Evolutionary conservation across 345 rosid genomes (phyloP).

Genomic region (Angophora floribunda): DNA sequence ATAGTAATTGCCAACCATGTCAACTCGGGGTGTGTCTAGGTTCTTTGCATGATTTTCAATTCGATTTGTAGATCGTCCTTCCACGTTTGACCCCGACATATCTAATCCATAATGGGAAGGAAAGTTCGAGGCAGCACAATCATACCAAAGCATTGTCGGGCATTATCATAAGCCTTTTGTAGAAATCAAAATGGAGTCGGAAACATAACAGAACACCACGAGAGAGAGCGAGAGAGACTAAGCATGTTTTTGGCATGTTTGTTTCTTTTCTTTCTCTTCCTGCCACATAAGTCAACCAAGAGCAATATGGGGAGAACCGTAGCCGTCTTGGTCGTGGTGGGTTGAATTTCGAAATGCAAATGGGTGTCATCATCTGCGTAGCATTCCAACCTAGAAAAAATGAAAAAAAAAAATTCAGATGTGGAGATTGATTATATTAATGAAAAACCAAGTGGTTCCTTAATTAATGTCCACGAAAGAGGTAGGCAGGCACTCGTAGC

Average conservation of each 20-base stretch:
- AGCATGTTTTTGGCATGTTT: background rate
- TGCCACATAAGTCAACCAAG: background rate
- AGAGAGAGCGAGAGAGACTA: background rate
- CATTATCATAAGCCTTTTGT: background rate
- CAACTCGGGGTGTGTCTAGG: background rate
- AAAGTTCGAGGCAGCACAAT: background rate
- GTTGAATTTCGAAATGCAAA: background rate
- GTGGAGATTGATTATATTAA: background rate
- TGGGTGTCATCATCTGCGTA: background rate
- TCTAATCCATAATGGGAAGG: background rate
- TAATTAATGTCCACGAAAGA: background rate
- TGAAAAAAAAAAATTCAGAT: background rate
- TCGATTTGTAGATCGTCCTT: background rate
- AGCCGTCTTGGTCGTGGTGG: background rate
- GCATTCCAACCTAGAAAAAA: background rate
- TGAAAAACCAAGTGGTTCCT: background rate
- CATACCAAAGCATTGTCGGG: background rate
- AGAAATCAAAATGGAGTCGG: background rate
- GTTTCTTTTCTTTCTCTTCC: background rate
- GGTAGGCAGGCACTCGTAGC: background rate
- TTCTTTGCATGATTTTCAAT: background rate
- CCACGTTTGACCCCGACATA: background rate
- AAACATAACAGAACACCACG: background rate
- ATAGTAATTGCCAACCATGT: background rate
- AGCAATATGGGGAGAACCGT: background rate